These are phyloP conservation scores for Holtermannia corniformis DNA, from an alignment of 768 basidiomycete species.

Conservation along the genomic window DNA sequence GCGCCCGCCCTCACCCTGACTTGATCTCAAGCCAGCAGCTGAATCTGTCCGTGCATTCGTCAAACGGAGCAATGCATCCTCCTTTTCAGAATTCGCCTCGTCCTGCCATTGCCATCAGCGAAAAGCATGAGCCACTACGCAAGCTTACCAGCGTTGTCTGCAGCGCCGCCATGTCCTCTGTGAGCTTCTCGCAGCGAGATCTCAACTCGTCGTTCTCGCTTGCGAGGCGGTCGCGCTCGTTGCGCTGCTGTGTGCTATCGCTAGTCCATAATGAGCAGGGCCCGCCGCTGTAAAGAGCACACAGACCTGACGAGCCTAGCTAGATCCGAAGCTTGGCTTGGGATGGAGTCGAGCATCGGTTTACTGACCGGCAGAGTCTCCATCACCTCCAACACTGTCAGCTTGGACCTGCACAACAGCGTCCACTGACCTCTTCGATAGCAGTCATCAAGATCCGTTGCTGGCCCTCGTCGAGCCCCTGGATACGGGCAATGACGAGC, in stretches of 20 bases:
- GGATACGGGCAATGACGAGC: constrained; percentile 80
- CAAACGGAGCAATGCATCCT: constrained; percentile 60
- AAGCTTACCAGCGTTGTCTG: constrained; percentile 52
- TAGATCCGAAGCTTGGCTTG: constrained; percentile 63
- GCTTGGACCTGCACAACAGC: neutral
- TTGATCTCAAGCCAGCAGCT: constrained; percentile 56
- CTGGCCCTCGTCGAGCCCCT: constrained; percentile 66
- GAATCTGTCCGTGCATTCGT: constrained; percentile 53
- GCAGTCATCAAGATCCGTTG: constrained; percentile 87
- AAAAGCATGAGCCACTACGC: neutral
- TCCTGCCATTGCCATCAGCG: constrained; percentile 45
- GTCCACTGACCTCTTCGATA: constrained; percentile 67
- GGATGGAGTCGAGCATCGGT: constrained; percentile 1
- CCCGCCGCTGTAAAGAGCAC: neutral
- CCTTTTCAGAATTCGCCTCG: constrained; percentile 65
- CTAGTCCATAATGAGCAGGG: constrained; percentile 47
- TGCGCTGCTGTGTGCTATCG: constrained; percentile 56
- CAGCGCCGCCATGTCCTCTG: constrained; percentile 64
- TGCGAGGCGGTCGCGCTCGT: constrained; percentile 54
- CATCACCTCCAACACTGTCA: constrained; percentile 11
- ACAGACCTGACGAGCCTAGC: constrained; percentile 48
- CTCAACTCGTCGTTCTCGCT: constrained; percentile 80
- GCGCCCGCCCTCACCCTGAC: constrained; percentile 65
- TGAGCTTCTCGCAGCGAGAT: constrained; percentile 63
- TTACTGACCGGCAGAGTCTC: constrained; percentile 16